Conservation (phyloP, 176 grass and related monocot genomes). For the Guadua angustifolia region DNA sequence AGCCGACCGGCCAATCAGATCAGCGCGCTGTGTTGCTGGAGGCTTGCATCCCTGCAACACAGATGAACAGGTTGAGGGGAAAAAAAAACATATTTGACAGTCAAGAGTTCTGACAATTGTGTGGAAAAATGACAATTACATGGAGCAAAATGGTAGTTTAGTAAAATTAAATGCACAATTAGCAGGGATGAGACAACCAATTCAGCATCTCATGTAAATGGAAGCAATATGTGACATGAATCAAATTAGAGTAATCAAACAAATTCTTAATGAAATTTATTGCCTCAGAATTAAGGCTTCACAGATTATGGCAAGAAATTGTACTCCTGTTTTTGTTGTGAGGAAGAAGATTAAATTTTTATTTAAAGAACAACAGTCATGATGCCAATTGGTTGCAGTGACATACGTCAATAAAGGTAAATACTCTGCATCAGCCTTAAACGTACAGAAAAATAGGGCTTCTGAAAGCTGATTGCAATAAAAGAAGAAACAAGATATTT, state of each 20-base stretch:
- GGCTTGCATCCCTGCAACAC: slow-evolving; percentile 67
- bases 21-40: slow-evolving; percentile 22
- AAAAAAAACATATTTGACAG: neutral
- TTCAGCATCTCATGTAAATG: neutral
- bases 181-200: neutral
- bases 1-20: slow-evolving; percentile 41
- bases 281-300: neutral
- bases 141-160: neutral
- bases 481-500: neutral
- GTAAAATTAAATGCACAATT: neutral
- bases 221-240: neutral
- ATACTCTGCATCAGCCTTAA: neutral
- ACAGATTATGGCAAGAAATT: neutral
- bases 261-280: neutral
- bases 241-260: neutral
- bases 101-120: neutral
- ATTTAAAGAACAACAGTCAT: neutral
- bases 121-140: neutral
- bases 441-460: slow-evolving; percentile 25
- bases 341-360: neutral
- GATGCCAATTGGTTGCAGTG: slow-evolving; percentile 1
- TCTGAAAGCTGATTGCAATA: neutral
- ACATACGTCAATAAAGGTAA: neutral
- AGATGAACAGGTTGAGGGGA: neutral
- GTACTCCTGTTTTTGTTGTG: neutral